Evolutionary conservation across 1,284 basidiomycete species (phyloP).

Genomic region (Ceratobasidium sp.): DNA sequence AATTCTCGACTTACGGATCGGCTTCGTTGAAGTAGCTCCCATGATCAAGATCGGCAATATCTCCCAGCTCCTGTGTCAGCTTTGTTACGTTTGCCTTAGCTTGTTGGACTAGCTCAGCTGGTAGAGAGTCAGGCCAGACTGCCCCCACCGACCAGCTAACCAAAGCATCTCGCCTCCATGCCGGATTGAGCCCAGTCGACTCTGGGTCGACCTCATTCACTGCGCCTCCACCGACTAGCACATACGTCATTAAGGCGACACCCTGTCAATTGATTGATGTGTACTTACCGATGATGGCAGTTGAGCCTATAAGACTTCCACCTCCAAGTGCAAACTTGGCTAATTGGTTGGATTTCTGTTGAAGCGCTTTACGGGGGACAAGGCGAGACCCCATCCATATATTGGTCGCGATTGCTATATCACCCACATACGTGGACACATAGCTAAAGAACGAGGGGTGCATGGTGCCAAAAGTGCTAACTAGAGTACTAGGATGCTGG

Average conservation of each 20-base stretch:
- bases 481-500: background rate
- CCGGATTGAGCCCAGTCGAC: constrained; percentile 54
- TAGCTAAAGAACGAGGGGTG: constrained; percentile 3
- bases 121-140: constrained; percentile 49
- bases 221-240: constrained; percentile 17
- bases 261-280: no score
- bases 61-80: constrained; percentile 44
- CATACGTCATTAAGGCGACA: background rate
- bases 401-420: background rate
- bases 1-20: constrained; percentile 45
- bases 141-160: constrained; percentile 45
- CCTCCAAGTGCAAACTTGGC: background rate
- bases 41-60: constrained; percentile 46
- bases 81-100: constrained; percentile 46
- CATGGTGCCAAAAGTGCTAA: background rate
- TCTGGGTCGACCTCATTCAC: constrained; percentile 45
- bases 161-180: constrained; percentile 52
- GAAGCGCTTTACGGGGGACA: background rate
- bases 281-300: background rate
- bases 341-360: background rate
- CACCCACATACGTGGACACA: background rate
- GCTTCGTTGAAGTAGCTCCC: constrained; percentile 57
- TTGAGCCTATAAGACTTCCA: background rate
- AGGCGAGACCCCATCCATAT: constrained; percentile 9
- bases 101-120: constrained; percentile 45